Evolutionary conservation across 306 rosid genomes (phyloP).

Genomic region (Vicia sativa): DNA sequence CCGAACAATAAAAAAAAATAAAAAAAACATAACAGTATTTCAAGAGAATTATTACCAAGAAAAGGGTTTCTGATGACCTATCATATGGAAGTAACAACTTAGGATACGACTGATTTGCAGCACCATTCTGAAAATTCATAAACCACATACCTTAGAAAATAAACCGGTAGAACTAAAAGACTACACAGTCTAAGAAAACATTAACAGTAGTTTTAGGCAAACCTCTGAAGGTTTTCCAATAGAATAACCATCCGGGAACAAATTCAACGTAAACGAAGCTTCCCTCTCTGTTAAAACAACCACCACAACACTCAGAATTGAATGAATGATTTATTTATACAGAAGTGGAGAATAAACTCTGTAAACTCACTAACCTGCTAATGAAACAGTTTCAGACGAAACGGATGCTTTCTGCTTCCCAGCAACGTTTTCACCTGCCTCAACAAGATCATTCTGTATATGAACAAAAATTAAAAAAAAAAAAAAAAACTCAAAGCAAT

Average conservation of each 20-base stretch:
- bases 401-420: slow-evolving; percentile 43
- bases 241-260: slow-evolving; percentile 89
- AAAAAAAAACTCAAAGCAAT: slow-evolving; percentile 30
- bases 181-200: slow-evolving; percentile 10
- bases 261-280: slow-evolving; percentile 78
- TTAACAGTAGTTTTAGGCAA: slow-evolving; percentile 43
- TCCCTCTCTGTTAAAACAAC: slow-evolving; percentile 63
- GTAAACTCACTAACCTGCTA: slow-evolving; percentile 51
- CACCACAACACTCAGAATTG: slow-evolving; percentile 37
- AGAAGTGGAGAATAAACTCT: slow-evolving; percentile 24
- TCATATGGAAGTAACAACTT: slow-evolving; percentile 92
- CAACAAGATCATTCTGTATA: slow-evolving; percentile 53
- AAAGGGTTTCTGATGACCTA: slow-evolving; percentile 81
- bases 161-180: slow-evolving; percentile 26
- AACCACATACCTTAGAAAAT: slow-evolving; percentile 27
- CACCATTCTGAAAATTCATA: slow-evolving; percentile 66
- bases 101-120: slow-evolving; percentile 49
- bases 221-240: slow-evolving; percentile 87
- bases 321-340: slow-evolving; percentile 35
- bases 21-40: slow-evolving; percentile 22
- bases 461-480: slow-evolving; percentile 34
- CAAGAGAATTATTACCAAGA: slow-evolving; percentile 70
- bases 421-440: slow-evolving; percentile 49
- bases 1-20: slow-evolving; percentile 23
- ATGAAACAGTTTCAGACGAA: slow-evolving; percentile 47